These are phyloP conservation scores for Fusarium oxysporum DNA, from an alignment of 2,329 filamentous ascomycete species.

Conservation along the genomic window DNA sequence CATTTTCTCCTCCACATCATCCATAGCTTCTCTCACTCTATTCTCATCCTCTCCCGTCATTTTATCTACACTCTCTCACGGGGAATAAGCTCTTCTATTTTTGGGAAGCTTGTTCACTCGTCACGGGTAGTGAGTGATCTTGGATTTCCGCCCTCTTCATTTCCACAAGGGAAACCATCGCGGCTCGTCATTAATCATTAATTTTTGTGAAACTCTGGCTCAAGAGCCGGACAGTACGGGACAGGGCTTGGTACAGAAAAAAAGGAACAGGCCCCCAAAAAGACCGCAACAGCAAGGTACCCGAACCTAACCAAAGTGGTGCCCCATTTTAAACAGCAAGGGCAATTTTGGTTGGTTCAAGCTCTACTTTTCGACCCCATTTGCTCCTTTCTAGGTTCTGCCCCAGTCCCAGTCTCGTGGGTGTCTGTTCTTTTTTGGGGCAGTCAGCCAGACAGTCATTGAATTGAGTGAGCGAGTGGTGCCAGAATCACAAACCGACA, in stretches of 20 bases:
- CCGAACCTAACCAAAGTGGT: conserved; percentile 20
- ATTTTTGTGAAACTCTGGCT: conserved; percentile 31
- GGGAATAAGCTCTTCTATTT: conserved; percentile 7
- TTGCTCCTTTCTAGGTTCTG: conserved; percentile 24
- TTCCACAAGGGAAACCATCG: conserved; percentile 22
- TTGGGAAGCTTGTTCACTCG: not conserved
- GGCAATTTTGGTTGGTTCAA: conserved; percentile 20
- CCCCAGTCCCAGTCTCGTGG: conserved; percentile 15
- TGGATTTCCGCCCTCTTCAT: conserved; percentile 14
- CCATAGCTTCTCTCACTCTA: not conserved
- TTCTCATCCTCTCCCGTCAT: not conserved
- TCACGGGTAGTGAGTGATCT: not conserved
- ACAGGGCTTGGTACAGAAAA: not conserved
- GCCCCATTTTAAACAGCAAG: not conserved
- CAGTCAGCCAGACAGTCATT: not conserved
- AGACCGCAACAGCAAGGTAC: conserved; percentile 30
- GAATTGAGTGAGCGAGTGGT: not conserved
- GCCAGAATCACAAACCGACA: conserved; percentile 5
- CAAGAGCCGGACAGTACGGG: conserved; percentile 2
- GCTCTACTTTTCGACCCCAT: conserved; percentile 24
- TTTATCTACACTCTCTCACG: conserved; percentile 10
- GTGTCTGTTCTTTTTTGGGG: not conserved
- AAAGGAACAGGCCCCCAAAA: conserved; percentile 12
- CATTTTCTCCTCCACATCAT: conserved; percentile 22
- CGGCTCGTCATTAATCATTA: conserved; percentile 23